Conservation (phyloP, 1,139 yeast genomes). For the Petasospora fabianii region DNA sequence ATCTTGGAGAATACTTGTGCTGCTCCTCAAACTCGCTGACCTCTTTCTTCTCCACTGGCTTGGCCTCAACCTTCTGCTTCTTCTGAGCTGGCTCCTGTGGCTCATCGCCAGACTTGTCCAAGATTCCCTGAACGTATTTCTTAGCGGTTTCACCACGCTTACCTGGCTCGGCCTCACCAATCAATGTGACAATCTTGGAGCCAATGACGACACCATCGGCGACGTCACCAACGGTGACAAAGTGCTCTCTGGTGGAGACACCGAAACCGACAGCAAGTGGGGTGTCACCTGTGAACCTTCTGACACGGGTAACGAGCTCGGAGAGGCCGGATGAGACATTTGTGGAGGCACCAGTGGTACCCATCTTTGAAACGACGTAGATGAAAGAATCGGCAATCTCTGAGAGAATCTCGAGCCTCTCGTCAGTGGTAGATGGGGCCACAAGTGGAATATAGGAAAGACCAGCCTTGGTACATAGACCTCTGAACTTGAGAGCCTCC, state of each 20-base stretch:
- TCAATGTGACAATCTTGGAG: constrained; percentile 68
- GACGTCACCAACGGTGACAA: constrained; percentile 66
- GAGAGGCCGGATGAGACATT: constrained; percentile 63
- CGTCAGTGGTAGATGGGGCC: constrained; percentile 95
- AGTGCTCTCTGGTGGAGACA: constrained; percentile 90
- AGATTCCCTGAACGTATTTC: constrained; percentile 63
- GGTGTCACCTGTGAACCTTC: constrained; percentile 65
- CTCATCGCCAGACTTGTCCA: constrained; percentile 42
- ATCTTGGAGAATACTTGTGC: constrained; percentile 64
- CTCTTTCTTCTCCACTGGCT: constrained; percentile 29
- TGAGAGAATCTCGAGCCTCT: constrained; percentile 72
- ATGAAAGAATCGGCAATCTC: constrained; percentile 91
- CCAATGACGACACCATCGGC: constrained; percentile 98
- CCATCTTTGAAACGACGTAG: constrained; percentile 96
- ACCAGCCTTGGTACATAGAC: constrained; percentile 61
- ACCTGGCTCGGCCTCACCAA: constrained; percentile 62
- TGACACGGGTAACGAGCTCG: constrained; percentile 68
- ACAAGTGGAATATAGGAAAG: constrained; percentile 87
- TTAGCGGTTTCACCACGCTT: constrained; percentile 59
- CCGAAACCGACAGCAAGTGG: constrained; percentile 98
- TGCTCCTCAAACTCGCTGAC: constrained; percentile 49
- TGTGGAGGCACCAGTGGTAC: constrained; percentile 87
- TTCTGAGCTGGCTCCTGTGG: constrained; percentile 2
- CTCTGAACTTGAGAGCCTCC: constrained; percentile 87
- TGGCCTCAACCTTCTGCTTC: constrained; percentile 33